phyloP scores from a whole-genome alignment of 495 filamentous ascomycete species.

The Cercophora newfieldiana region DNA sequence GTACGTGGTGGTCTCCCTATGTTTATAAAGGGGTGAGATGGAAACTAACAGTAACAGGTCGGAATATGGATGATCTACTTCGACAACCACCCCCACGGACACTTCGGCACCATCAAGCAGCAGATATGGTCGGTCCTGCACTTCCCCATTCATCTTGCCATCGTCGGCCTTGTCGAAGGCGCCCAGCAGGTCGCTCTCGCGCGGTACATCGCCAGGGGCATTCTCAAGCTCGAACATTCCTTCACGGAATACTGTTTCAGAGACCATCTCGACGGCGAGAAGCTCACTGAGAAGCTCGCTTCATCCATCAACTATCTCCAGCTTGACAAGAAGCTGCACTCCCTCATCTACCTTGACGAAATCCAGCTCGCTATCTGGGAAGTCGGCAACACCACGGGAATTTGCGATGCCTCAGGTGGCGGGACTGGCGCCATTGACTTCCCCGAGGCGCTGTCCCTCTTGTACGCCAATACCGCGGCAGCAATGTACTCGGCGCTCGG shows the following conservation, averaged over 20 bases:
- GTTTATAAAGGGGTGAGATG: neutral
- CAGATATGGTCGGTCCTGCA: conserved; percentile 65
- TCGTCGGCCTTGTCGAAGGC: conserved; percentile 64
- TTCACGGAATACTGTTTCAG: conserved; percentile 23
- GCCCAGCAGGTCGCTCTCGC: conserved; percentile 39
- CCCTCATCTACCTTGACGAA: conserved; percentile 16
- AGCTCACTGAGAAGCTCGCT: conserved; percentile 14
- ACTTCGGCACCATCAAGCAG: conserved; percentile 57
- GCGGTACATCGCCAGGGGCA: conserved; percentile 22
- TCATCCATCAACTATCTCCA: conserved; percentile 17
- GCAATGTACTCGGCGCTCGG: conserved; percentile 26
- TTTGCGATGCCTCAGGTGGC: conserved; percentile 14
- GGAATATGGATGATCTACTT: conserved; percentile 65
- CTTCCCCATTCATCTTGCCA: conserved; percentile 64
- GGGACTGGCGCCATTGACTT: conserved; percentile 7
- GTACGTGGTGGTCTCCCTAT: conserved; percentile 4
- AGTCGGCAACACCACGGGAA: conserved; percentile 19
- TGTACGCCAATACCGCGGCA: conserved; percentile 6
- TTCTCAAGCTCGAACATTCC: conserved; percentile 14
- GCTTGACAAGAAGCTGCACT: conserved; percentile 28
- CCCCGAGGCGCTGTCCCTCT: neutral
- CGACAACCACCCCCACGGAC: conserved; percentile 51
- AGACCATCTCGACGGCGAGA: conserved; percentile 33
- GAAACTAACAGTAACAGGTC: neutral
- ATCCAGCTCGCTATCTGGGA: conserved; percentile 1